Base-by-base conservation (phyloP, 768 basidiomycete species). In the Pleurotus giganteus region DNA sequence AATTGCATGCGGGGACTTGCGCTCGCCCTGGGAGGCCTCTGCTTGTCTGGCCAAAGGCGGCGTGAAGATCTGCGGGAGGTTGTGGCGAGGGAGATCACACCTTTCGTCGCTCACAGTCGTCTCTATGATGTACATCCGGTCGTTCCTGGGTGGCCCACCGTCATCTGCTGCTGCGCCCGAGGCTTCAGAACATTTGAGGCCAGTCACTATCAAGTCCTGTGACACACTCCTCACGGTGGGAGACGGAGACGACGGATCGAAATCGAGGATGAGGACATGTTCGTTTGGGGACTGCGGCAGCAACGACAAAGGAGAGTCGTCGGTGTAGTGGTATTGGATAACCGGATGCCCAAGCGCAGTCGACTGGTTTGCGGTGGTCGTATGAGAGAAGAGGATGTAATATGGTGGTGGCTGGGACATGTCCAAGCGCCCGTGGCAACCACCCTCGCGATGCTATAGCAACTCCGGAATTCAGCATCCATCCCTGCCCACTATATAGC, bases 301-400 rank as follows among this genome's bases (percentile, higher is more conserved):
- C 11, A 92, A 69, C 9, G 81, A 69, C n/a, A 82, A 68, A 2
- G 89, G 85, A 0, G 85, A 77, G 63, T 94, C 91, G 61, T 94
- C 89, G 17, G 82, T 79, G 63, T 89, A 93, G 61, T 89, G 87
- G 65, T 92, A 92, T 61, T 92, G 86, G 15, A 94, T 84, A 39
- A 74, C 71, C 4, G 89, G 88, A 63, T 93, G 91, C 9, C 78
- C 70, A 47, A 89, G 74, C n/a, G 77, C 71, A 26, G 72, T 72
- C 27, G 74, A 75, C 9, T 72, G 70, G 2, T 76, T 63, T 1
- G 66, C 68, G 28, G 70, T 59, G 26, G 61, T 65, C 19, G 76
- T 47, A 58, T 84, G 83, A 1, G 87, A 82, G 52, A 86, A 72
- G 53, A 93, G 79, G 34, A 92, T 67, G 61, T 89, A 92, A 69